A percentile compares a stretch with the other conserved stretches of the same genome.
These are phyloP conservation scores for Pleurozium schreberi DNA, from an alignment of 225 moss, liverwort and hornwort species.

Conservation along the genomic window DNA sequence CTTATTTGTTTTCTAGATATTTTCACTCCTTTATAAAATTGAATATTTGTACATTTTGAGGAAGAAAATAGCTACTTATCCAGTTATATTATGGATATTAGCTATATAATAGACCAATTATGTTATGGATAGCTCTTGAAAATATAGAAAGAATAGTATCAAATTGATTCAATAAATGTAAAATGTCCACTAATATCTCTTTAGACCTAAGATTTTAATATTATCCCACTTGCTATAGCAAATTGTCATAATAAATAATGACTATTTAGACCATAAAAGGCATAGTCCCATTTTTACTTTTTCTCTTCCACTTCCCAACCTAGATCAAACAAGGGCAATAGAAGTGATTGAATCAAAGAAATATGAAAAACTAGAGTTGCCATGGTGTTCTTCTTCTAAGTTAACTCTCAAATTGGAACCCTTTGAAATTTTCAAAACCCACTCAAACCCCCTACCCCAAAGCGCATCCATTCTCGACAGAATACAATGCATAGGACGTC, in stretches of 20 bases:
- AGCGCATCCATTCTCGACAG: background rate
- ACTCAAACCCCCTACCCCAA: background rate
- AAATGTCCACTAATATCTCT: background rate
- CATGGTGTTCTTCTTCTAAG: background rate
- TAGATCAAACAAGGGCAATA: background rate
- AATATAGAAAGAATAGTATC: background rate
- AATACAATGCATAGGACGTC: background rate
- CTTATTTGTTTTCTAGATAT: too few relatives aligned
- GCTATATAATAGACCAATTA: background rate
- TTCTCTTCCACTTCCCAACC: background rate
- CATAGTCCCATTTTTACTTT: background rate
- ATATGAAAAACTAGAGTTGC: background rate
- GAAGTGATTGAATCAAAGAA: background rate
- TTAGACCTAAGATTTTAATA: background rate
- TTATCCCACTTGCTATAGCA: background rate
- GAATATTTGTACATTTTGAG: background rate
- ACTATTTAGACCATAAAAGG: too few relatives aligned
- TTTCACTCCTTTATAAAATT: too few relatives aligned
- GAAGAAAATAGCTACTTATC: background rate
- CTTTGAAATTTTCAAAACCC: background rate
- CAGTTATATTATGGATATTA: background rate
- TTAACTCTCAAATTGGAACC: background rate
- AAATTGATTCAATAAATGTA: background rate
- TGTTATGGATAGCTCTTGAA: background rate
- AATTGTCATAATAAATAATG: background rate